phyloP scores from a whole-genome alignment of 305 asterid genomes.

The Solanum hybrid region DNA sequence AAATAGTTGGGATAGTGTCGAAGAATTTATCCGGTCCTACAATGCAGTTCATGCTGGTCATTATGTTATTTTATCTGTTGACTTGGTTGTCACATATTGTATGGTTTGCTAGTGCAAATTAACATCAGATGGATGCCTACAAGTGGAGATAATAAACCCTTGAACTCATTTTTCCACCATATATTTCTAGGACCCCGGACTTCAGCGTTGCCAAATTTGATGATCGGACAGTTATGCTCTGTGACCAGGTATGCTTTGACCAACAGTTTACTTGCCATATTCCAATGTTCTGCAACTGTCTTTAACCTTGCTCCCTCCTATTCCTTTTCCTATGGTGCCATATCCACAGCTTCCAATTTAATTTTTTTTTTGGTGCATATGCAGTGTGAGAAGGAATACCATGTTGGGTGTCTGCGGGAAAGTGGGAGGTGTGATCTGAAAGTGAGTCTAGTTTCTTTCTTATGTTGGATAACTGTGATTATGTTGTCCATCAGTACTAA shows the following conservation, averaged over 20 bases:
- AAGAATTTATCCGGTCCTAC: not conserved
- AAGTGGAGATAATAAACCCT: not conserved
- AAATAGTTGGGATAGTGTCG: not conserved
- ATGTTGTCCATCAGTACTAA: slow-evolving; percentile 2
- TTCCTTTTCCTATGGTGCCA: not conserved
- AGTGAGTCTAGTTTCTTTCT: slow-evolving; percentile 31
- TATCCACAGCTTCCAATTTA: not conserved
- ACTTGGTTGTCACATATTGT: not conserved
- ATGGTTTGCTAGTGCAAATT: not conserved
- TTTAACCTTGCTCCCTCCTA: not conserved
- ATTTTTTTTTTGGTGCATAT: not conserved
- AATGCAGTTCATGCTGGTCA: not conserved
- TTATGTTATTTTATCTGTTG: not conserved
- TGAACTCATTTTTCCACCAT: slow-evolving; percentile 7
- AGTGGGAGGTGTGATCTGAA: slow-evolving; percentile 71
- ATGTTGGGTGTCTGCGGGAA: slow-evolving; percentile 88
- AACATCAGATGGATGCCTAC: not conserved
- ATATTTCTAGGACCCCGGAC: slow-evolving; percentile 58
- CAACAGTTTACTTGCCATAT: not conserved
- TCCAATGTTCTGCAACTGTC: not conserved
- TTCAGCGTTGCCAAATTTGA: slow-evolving; percentile 89
- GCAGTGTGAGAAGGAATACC: slow-evolving; percentile 96
- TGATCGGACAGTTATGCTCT: slow-evolving; percentile 84
- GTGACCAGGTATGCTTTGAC: slow-evolving; percentile 60
- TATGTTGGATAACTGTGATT: slow-evolving; percentile 3